These are phyloP conservation scores for Hyphopichia pseudoburtonii DNA, from an alignment of 1,139 yeast genomes.

Conservation along the genomic window DNA sequence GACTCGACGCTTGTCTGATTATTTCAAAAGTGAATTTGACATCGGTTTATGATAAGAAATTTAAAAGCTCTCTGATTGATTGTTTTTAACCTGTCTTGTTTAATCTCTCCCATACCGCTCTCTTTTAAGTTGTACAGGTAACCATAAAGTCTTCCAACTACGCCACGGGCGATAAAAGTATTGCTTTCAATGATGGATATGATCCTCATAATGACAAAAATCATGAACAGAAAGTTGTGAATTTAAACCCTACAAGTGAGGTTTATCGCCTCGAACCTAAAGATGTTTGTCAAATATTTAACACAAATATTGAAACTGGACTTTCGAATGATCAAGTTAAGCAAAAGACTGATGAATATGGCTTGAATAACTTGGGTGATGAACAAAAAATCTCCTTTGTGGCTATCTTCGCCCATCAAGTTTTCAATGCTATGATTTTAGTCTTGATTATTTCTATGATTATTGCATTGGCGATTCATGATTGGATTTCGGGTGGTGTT, in stretches of 20 bases:
- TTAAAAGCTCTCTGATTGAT: no score
- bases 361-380: conserved; percentile 63
- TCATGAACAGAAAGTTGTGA: conserved; percentile 1
- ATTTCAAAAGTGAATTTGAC: no score
- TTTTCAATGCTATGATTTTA: conserved; percentile 78
- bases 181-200: no score
- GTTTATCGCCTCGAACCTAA: conserved; percentile 25
- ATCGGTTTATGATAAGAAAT: no score
- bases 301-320: conserved; percentile 48
- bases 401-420: conserved; percentile 64
- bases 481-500: conserved; percentile 85
- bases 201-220: no score
- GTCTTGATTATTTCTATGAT: conserved; percentile 74
- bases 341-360: conserved; percentile 32
- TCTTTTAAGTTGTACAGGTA: no score
- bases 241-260: conserved; percentile 31
- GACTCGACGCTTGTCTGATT: no score
- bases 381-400: conserved; percentile 57
- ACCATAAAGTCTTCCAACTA: no score
- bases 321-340: conserved; percentile 39
- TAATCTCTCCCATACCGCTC: no score
- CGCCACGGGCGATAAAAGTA: no score
- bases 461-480: conserved; percentile 71
- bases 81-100: no score
- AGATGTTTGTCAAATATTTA: conserved; percentile 35